Percentiles rank a stretch among this genome's conserved stretches.
Conservation (phyloP, 495 filamentous ascomycete genomes). For the Xylaria acuta region DNA sequence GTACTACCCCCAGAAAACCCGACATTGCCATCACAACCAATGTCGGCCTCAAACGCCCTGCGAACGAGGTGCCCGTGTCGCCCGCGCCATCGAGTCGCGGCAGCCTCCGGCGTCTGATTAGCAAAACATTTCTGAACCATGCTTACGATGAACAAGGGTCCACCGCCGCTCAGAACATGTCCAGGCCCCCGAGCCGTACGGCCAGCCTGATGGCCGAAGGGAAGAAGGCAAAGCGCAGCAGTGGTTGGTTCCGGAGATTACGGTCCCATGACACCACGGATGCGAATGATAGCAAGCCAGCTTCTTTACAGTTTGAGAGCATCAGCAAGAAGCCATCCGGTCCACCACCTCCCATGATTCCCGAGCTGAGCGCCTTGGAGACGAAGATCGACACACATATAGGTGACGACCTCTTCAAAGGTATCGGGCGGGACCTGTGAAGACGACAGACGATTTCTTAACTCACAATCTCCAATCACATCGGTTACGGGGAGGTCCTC, state of each 20-base stretch:
- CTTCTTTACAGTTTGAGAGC: conserved; percentile 40
- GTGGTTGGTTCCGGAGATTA: conserved; percentile 57
- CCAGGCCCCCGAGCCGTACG: conserved; percentile 50
- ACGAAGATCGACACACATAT: conserved; percentile 52
- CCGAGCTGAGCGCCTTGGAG: conserved; percentile 62
- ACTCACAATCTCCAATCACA: not conserved
- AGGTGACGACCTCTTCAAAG: conserved; percentile 65
- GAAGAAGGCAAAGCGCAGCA: conserved; percentile 53
- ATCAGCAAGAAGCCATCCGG: conserved; percentile 47
- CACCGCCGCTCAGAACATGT: conserved; percentile 29
- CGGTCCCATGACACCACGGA: conserved; percentile 40
- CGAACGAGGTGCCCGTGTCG: conserved; percentile 53
- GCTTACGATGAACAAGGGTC: conserved; percentile 51
- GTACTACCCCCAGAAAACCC: conserved; percentile 44
- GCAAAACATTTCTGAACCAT: conserved; percentile 51
- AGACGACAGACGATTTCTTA: not conserved
- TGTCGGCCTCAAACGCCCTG: conserved; percentile 47
- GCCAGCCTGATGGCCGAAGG: conserved; percentile 43
- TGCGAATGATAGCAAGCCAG: conserved; percentile 34
- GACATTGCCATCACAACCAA: conserved; percentile 37
- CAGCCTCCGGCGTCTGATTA: conserved; percentile 55
- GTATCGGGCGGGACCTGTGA: conserved; percentile 52
- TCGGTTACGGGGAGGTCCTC: not conserved
- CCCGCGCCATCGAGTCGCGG: conserved; percentile 52
- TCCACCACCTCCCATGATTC: conserved; percentile 65